Evolutionary conservation across 2,329 filamentous ascomycete species (phyloP), one percentile per base, ranked within the genome.

Genomic region (Macrophomina tecta): DNA sequence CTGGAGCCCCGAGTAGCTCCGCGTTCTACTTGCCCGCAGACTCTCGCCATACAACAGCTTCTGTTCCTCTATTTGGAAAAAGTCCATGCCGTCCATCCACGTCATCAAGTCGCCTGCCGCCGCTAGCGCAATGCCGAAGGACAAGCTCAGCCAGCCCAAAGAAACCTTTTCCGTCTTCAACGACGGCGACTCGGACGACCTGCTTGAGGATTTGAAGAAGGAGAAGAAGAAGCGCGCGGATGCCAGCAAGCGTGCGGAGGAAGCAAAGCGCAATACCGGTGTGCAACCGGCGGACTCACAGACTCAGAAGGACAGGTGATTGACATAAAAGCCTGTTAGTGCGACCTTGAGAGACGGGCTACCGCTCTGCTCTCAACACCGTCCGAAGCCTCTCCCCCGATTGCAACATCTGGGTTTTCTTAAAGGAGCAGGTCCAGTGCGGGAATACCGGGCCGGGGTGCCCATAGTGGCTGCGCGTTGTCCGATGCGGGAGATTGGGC

Each of bases 131-230:
- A 62, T 62, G 58, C 42, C 58, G 9, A 62, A 62, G 32, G 58
- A 62, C 58, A 62, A 62, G 58, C 30, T 62, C 42, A 62, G n/a
- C 45, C 58, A 62, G 58, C 58, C 58, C 42, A 62, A 62, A 32
- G 58, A 62, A 48, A 62, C 58, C 58, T 62, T 62, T 32, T 62
- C 58, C 11, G 58, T 62, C 58, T 62, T 62, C 58, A 62, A 62
- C 45, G 58, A 62, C 45, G 58, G 58, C 58, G 58, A 62, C 45
- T 62, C 58, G 30, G 58, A 62, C 58, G 58, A 62, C 45, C 42
- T 62, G 4, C 58, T 62, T 32, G 58, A 62, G 45, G 58, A 62
- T 30, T n/a, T 62, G 16, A 62, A 62, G 45, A 49, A 48, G 32
- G 58, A 62, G 32, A 62, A 62, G 58, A 62, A 62, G 42, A 52